phyloP scores from a whole-genome alignment of 768 basidiomycete species.

The Dendrothele bispora region DNA sequence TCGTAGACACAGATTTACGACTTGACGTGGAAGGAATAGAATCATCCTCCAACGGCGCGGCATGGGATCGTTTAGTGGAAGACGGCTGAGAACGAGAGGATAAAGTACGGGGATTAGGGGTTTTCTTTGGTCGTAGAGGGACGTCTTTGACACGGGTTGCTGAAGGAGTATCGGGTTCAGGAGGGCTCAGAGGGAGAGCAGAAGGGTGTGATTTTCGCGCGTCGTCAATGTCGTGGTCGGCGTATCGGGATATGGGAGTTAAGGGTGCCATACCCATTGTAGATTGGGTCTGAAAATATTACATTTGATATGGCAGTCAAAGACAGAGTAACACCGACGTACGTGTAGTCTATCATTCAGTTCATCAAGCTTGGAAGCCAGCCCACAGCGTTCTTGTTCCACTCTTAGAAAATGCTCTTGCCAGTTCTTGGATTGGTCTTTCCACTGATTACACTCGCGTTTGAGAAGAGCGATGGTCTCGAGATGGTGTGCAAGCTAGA shows the following conservation, averaged over 20 bases:
- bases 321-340: constrained; percentile 17
- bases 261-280: constrained; percentile 7
- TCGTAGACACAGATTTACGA: constrained; percentile 11
- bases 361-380: constrained; percentile 59
- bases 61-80: background rate
- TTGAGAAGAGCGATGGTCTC: constrained; percentile 63
- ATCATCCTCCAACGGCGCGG: background rate
- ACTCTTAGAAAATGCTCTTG: constrained; percentile 78
- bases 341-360: constrained; percentile 54
- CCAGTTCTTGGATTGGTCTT: constrained; percentile 75
- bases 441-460: constrained; percentile 70
- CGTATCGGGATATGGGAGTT: constrained; percentile 3
- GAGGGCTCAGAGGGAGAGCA: too few relatives aligned
- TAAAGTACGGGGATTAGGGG: background rate
- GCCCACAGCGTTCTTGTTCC: constrained; percentile 63
- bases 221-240: background rate
- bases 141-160: constrained; percentile 15
- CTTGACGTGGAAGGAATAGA: constrained; percentile 10
- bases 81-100: background rate
- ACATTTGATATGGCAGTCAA: constrained; percentile 10
- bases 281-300: constrained; percentile 9
- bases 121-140: constrained; percentile 3
- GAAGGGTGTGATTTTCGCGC: background rate
- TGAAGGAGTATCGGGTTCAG: constrained; percentile 1
- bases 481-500: constrained; percentile 56